A percentile compares a stretch with the other conserved stretches of the same genome.
Conservation (phyloP, 169 alveolate species). For the Plasmodium billcollinsi region DNA sequence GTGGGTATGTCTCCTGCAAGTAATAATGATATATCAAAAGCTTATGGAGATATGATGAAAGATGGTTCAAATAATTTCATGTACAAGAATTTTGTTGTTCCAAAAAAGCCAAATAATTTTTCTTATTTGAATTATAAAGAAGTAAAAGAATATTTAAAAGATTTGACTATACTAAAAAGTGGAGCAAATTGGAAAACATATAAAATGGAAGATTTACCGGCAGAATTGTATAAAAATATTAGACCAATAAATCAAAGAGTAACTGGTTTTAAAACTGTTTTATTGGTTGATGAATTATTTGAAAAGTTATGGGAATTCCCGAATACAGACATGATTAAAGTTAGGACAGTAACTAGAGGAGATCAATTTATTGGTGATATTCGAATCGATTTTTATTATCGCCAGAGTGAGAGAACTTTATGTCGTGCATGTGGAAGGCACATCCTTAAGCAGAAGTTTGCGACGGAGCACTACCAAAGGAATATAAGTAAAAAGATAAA, state of each 20-base stretch:
- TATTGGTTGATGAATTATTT: constrained; percentile 81
- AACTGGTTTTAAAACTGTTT: constrained; percentile 79
- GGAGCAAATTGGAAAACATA: constrained; percentile 74
- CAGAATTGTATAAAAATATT: constrained; percentile 60
- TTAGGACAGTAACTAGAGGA: constrained; percentile 82
- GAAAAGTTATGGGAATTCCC: constrained; percentile 85
- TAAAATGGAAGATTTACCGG: constrained; percentile 63
- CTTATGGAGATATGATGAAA: constrained; percentile 11
- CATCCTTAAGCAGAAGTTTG: constrained; percentile 82
- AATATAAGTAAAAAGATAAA: constrained; percentile 26
- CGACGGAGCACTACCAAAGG: constrained; percentile 83
- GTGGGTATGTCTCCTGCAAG: neutral
- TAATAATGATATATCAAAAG: neutral
- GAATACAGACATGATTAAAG: constrained; percentile 79
- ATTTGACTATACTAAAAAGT: constrained; percentile 47
- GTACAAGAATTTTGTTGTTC: constrained; percentile 8
- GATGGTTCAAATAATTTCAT: constrained; percentile 13
- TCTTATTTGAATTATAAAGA: constrained; percentile 34
- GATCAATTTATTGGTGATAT: constrained; percentile 84
- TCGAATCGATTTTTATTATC: constrained; percentile 80
- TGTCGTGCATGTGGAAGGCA: constrained; percentile 84
- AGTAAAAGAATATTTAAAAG: constrained; percentile 29
- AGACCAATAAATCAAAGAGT: constrained; percentile 83
- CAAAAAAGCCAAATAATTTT: constrained; percentile 21
- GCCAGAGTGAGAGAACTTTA: constrained; percentile 82